Evolutionary conservation across 2,329 filamentous ascomycete genomes (phyloP).

Genomic region (Huntiella abstrusa): DNA sequence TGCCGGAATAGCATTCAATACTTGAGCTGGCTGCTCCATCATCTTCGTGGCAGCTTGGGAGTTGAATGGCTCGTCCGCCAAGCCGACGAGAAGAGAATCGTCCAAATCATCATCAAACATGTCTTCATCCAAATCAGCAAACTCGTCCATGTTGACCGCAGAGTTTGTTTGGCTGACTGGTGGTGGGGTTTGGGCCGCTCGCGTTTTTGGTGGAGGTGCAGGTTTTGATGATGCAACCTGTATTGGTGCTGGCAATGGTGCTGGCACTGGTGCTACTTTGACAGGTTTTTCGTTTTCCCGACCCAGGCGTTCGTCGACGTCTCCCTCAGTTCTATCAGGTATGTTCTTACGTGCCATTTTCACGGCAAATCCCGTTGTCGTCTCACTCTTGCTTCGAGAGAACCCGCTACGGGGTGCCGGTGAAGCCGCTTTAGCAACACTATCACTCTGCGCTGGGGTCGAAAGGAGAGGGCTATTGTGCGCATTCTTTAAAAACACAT

Average conservation of each 20-base stretch:
- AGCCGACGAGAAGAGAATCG: slow-evolving; percentile 5
- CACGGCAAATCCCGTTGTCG: neutral
- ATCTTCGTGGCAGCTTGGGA: slow-evolving; percentile 10
- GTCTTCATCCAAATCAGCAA: slow-evolving; percentile 11
- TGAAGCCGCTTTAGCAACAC: neutral
- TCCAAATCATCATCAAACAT: slow-evolving; percentile 12
- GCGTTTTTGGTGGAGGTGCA: neutral
- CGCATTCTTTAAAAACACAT: slow-evolving; percentile 11
- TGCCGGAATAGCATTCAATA: neutral
- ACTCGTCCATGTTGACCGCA: slow-evolving; percentile 3
- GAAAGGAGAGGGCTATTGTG: neutral
- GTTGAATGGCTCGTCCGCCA: slow-evolving; percentile 2
- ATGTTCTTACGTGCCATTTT: too few species aligned
- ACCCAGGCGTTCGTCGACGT: neutral
- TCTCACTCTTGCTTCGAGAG: slow-evolving; percentile 8
- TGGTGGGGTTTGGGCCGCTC: too few species aligned
- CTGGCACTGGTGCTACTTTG: neutral
- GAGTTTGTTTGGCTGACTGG: too few species aligned
- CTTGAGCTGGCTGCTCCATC: neutral
- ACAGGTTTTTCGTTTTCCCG: too few species aligned
- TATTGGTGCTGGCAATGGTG: neutral
- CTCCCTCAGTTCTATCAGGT: neutral
- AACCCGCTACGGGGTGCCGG: neutral
- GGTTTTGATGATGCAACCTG: too few species aligned
- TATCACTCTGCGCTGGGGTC: neutral